Percentiles rank a stretch among this genome's conserved stretches.
Evolutionary conservation across 169 alveolate genomes (phyloP).

Genomic region (Ichthyophthirius multifiliis): DNA sequence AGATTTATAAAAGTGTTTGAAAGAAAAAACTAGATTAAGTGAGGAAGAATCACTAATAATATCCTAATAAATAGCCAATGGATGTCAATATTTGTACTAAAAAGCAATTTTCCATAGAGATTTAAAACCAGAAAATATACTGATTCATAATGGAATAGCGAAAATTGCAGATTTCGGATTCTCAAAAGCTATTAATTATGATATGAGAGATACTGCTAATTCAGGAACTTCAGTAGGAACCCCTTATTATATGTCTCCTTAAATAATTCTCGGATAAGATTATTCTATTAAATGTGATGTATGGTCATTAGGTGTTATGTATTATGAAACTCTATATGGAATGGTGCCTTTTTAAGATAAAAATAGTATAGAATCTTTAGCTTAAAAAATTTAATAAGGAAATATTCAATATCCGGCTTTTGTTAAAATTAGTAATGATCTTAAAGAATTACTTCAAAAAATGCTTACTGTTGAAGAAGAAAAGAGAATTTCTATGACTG

Average conservation of each 20-base stretch:
- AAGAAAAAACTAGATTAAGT: neutral
- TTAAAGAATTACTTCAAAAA: neutral
- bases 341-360: neutral
- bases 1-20: neutral
- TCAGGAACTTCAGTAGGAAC: constrained; percentile 27
- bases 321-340: neutral
- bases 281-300: constrained; percentile 12
- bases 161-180: constrained; percentile 19
- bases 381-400: neutral
- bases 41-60: neutral
- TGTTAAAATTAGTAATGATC: neutral
- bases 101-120: neutral
- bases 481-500: neutral
- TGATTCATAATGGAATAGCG: neutral
- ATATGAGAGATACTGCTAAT: neutral
- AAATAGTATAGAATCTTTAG: neutral
- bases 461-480: neutral
- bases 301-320: constrained; percentile 15
- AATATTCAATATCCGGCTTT: neutral
- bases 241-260: constrained; percentile 43
- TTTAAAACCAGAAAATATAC: neutral
- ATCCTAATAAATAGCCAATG: neutral
- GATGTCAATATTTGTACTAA: neutral
- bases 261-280: constrained; percentile 22
- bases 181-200: neutral